Conservation (phyloP, 169 alveolate species). For the Plasmodium chabaudi region DNA sequence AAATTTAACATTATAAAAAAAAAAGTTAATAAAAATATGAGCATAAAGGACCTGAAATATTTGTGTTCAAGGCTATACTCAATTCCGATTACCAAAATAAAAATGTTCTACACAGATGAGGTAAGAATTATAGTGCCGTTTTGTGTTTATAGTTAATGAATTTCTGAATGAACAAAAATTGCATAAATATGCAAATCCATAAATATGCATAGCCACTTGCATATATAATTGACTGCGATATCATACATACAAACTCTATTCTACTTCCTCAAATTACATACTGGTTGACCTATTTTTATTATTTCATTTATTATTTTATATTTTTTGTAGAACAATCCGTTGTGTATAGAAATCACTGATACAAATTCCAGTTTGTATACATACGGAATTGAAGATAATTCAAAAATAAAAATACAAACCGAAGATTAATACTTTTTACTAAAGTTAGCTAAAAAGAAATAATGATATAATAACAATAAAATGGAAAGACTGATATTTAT, state of each 20-base stretch:
- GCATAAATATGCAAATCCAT: too few relatives aligned
- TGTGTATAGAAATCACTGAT: slow-evolving; percentile 64
- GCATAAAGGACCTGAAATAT: slow-evolving; percentile 57
- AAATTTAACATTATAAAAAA: slow-evolving; percentile 59
- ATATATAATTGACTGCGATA: too few relatives aligned
- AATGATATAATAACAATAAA: too few relatives aligned
- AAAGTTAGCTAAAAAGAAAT: background rate
- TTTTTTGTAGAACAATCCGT: slow-evolving; percentile 57
- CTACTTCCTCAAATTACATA: too few relatives aligned
- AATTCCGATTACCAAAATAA: slow-evolving; percentile 42
- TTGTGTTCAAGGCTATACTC: slow-evolving; percentile 71
- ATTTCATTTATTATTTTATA: background rate
- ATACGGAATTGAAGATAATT: slow-evolving; percentile 72
- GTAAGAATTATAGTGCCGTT: slow-evolving; percentile 1
- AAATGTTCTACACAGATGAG: slow-evolving; percentile 67
- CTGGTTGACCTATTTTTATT: too few relatives aligned
- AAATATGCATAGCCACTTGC: too few relatives aligned
- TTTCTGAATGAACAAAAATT: too few relatives aligned
- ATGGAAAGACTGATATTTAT: too few relatives aligned
- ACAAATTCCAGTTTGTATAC: slow-evolving; percentile 72
- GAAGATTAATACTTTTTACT: slow-evolving; percentile 12
- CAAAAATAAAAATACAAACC: slow-evolving; percentile 66
- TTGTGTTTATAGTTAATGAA: too few relatives aligned
- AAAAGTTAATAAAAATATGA: slow-evolving; percentile 66
- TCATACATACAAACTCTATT: too few relatives aligned